A percentile compares a stretch with the other conserved stretches of the same genome.
Evolutionary conservation across 345 rosid genomes (phyloP).

Genomic region (Arabis hirsuta): DNA sequence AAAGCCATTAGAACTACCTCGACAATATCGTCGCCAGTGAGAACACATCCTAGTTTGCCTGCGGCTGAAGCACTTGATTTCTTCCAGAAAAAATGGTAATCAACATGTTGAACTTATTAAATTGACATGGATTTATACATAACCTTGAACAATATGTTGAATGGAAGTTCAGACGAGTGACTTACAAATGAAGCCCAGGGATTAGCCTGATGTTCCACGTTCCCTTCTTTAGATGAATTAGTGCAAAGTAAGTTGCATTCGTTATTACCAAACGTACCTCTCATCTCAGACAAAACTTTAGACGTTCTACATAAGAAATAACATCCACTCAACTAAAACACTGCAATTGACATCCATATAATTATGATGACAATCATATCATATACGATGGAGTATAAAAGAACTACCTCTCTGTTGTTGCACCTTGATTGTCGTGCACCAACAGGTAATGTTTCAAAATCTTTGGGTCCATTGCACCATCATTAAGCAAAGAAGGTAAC

Average conservation of each 20-base stretch:
- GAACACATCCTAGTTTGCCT: constrained; percentile 69
- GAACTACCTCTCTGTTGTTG: constrained; percentile 67
- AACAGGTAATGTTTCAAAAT: constrained; percentile 80
- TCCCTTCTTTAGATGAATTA: constrained; percentile 84
- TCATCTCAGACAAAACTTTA: constrained; percentile 83
- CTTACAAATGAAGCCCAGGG: constrained; percentile 80
- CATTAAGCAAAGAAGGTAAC: constrained; percentile 81
- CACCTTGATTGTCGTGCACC: constrained; percentile 93
- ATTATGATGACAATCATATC: constrained; percentile 18
- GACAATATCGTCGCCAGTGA: constrained; percentile 69
- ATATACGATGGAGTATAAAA: constrained; percentile 15
- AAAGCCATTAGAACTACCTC: constrained; percentile 57
- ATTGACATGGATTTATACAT: constrained; percentile 19
- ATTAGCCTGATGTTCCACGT: constrained; percentile 60
- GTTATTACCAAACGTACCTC: constrained; percentile 76
- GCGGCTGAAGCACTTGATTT: constrained; percentile 55
- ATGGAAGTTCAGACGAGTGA: constrained; percentile 30
- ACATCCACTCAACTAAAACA: constrained; percentile 31
- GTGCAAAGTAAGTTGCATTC: constrained; percentile 84
- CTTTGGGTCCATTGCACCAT: constrained; percentile 95
- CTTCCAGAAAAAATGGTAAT: constrained; percentile 55
- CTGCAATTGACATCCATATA: constrained; percentile 19
- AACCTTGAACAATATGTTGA: neutral
- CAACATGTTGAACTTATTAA: constrained; percentile 30
- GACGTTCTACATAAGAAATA: constrained; percentile 67